Conservation (phyloP, 768 basidiomycete genomes). For the Heimioporus sp. region DNA sequence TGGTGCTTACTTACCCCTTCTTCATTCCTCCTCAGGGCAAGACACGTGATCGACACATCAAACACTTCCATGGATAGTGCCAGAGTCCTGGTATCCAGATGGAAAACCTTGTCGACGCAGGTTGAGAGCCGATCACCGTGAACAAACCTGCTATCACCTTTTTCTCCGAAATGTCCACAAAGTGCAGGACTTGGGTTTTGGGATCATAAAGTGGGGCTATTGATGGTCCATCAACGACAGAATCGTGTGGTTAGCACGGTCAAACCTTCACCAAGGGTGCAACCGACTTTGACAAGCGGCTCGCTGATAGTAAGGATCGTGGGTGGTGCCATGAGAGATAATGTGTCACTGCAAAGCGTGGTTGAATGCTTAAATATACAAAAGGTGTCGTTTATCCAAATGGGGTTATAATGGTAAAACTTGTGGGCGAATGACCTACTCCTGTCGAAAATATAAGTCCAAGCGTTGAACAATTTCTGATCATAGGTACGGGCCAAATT, state of each 20-base stretch:
- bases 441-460: neutral
- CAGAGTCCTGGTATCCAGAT: slow-evolving; percentile 40
- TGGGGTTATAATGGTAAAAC: slow-evolving; percentile 4
- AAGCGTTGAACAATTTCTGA: neutral
- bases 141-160: slow-evolving; percentile 8
- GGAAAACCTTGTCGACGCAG: slow-evolving; percentile 14
- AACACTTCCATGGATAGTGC: slow-evolving; percentile 48
- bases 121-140: neutral
- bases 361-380: slow-evolving; percentile 9
- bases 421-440: slow-evolving; percentile 9
- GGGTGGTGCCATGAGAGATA: slow-evolving; percentile 7
- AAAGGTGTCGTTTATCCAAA: slow-evolving; percentile 2
- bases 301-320: slow-evolving; percentile 23
- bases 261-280: slow-evolving; percentile 63
- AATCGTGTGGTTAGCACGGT: neutral
- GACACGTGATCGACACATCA: slow-evolving; percentile 54
- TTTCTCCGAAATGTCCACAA: slow-evolving; percentile 55
- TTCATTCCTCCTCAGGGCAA: slow-evolving; percentile 49
- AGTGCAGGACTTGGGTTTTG: slow-evolving; percentile 52
- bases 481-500: neutral
- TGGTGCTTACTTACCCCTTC: slow-evolving; percentile 7
- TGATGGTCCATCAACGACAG: neutral
- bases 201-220: slow-evolving; percentile 65
- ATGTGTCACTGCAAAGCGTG: neutral
- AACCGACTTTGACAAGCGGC: slow-evolving; percentile 53